These are phyloP conservation scores for Thermoascus crustaceus DNA, from an alignment of 2,329 filamentous ascomycete species.

Conservation along the genomic window DNA sequence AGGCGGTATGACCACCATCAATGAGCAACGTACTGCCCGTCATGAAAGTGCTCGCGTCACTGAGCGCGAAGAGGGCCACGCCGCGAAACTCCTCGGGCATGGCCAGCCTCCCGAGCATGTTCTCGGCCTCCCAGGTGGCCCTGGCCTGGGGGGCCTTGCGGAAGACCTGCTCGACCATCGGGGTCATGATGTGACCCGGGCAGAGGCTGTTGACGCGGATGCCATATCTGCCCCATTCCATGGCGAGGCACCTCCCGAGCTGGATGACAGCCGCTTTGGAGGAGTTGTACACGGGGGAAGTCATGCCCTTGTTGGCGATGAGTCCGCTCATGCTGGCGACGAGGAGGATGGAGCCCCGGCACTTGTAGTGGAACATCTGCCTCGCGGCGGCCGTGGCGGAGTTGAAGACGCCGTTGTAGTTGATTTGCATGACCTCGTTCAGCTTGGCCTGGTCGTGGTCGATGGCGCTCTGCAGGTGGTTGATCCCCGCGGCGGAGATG, in stretches of 20 bases:
- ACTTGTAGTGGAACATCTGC: slow-evolving; percentile 44
- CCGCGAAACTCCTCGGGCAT: slow-evolving; percentile 53
- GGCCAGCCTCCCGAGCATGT: slow-evolving; percentile 48
- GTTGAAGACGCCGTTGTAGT: slow-evolving; percentile 44
- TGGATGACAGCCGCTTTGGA: slow-evolving; percentile 49
- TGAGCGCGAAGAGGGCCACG: slow-evolving; percentile 59
- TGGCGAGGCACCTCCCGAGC: slow-evolving; percentile 43
- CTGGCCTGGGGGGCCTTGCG: slow-evolving; percentile 58
- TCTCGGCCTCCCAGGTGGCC: slow-evolving; percentile 37
- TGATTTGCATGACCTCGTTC: slow-evolving; percentile 40
- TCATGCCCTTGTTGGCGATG: slow-evolving; percentile 42
- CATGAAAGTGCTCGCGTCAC: slow-evolving; percentile 62
- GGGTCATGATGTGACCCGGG: slow-evolving; percentile 49
- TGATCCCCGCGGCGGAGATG: slow-evolving; percentile 37
- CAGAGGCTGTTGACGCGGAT: slow-evolving; percentile 49
- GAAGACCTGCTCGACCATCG: slow-evolving; percentile 78
- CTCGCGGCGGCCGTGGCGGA: slow-evolving; percentile 40
- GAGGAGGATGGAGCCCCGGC: slow-evolving; percentile 41
- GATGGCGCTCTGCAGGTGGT: slow-evolving; percentile 34
- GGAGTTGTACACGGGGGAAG: slow-evolving; percentile 41
- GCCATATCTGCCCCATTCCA: slow-evolving; percentile 44
- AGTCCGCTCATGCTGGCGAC: slow-evolving; percentile 46
- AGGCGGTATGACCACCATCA: slow-evolving; percentile 59
- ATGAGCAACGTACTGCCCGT: slow-evolving; percentile 61
- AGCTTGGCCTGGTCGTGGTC: slow-evolving; percentile 34